Evolutionary conservation across 2,329 filamentous ascomycete species (phyloP).

Genomic region (Sarocladium strictum): DNA sequence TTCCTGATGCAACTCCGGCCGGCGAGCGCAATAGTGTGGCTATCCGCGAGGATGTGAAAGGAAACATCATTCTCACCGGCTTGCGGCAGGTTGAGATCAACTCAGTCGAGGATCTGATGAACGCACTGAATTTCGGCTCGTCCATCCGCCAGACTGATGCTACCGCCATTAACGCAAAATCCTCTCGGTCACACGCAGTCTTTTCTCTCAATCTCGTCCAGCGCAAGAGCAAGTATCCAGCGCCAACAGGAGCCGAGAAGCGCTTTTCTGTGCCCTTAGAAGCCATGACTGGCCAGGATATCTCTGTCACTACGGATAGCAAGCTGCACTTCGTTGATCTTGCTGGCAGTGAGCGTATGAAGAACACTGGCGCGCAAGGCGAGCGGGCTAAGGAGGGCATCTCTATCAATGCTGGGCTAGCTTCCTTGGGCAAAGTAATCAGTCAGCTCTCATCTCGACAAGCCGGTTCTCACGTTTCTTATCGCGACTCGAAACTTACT

Average conservation of each 20-base stretch:
- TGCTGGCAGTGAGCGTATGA: conserved; percentile 91
- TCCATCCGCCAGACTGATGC: conserved; percentile 93
- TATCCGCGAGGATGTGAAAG: conserved; percentile 90
- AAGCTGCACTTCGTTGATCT: conserved; percentile 98
- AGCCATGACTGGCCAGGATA: conserved; percentile 59
- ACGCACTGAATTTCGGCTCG: conserved; percentile 86
- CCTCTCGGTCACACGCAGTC: conserved; percentile 93
- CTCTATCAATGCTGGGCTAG: conserved; percentile 93
- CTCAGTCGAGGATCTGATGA: conserved; percentile 84
- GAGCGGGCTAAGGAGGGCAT: conserved; percentile 95
- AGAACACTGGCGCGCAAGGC: conserved; percentile 93
- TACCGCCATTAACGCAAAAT: conserved; percentile 95
- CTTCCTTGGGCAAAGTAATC: conserved; percentile 94
- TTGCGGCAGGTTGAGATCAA: conserved; percentile 83
- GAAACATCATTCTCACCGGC: conserved; percentile 89
- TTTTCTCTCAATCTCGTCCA: conserved; percentile 93
- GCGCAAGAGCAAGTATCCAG: conserved; percentile 55
- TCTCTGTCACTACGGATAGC: conserved; percentile 83
- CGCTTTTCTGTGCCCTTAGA: conserved; percentile 83
- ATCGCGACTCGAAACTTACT: conserved; percentile 95
- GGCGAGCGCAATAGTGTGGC: conserved; percentile 74
- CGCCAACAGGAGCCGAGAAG: conserved; percentile 60
- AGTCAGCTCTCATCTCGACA: conserved; percentile 91
- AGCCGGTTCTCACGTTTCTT: conserved; percentile 85
- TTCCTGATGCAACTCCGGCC: conserved; percentile 65